Conservation (phyloP, 2,329 filamentous ascomycete genomes). For the Akanthomyces lecanii region DNA sequence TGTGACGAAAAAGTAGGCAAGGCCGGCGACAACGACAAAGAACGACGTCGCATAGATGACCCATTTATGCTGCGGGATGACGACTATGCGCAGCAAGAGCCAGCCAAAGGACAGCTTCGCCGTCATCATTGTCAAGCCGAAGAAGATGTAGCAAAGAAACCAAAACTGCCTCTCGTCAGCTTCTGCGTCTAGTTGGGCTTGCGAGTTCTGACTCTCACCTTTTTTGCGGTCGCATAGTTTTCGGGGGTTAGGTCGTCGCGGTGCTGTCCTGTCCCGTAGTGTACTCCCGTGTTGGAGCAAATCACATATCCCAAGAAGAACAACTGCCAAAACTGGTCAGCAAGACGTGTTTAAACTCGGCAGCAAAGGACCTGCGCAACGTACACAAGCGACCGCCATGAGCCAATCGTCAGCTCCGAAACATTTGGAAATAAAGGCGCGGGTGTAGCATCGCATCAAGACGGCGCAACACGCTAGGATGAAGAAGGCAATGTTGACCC, state of each 20-base stretch:
- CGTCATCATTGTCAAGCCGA: conserved; percentile 23
- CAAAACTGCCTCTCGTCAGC: conserved; percentile 19
- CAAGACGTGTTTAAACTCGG: background rate
- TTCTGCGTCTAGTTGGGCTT: background rate
- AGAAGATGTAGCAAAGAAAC: conserved; percentile 25
- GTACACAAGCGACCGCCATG: conserved; percentile 31
- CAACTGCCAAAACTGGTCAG: conserved; percentile 17
- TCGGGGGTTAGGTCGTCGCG: conserved; percentile 25
- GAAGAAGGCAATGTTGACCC: conserved; percentile 30
- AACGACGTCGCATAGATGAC: conserved; percentile 28
- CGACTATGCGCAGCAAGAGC: conserved; percentile 26
- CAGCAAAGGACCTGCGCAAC: background rate
- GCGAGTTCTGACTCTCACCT: conserved; percentile 24
- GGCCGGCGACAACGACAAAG: conserved; percentile 26
- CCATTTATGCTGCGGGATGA: conserved; percentile 21
- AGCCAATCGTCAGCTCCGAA: conserved; percentile 36
- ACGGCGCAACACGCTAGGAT: conserved; percentile 25
- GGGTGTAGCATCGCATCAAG: conserved; percentile 30
- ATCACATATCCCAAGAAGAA: conserved; percentile 26
- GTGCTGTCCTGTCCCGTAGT: conserved; percentile 34
- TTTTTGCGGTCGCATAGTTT: conserved; percentile 27
- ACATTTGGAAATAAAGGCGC: conserved; percentile 29
- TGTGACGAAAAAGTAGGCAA: conserved; percentile 30
- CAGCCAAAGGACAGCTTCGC: conserved; percentile 26
- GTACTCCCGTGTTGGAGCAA: conserved; percentile 29